These are phyloP conservation scores for Rosa persica DNA, from an alignment of 306 rosid genomes.

Conservation along the genomic window DNA sequence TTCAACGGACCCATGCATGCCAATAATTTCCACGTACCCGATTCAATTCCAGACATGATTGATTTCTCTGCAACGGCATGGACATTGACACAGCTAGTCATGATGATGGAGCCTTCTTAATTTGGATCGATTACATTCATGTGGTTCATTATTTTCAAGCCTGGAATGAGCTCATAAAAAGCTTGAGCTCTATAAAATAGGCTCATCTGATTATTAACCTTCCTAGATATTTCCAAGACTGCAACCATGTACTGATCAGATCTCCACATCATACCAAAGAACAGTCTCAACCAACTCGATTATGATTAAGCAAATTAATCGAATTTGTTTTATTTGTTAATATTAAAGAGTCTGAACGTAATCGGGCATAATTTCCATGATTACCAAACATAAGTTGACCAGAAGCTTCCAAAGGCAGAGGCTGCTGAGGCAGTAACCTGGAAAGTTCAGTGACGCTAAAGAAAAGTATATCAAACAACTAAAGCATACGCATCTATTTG, in stretches of 20 bases:
- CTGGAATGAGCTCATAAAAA: too few species aligned
- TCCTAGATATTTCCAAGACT: neutral
- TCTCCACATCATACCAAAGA: neutral
- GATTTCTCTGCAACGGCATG: neutral
- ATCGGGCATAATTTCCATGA: neutral
- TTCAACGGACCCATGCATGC: conserved; percentile 1
- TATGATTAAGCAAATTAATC: neutral
- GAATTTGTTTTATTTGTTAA: neutral
- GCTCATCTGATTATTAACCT: too few species aligned
- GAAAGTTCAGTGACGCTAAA: neutral
- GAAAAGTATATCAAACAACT: neutral
- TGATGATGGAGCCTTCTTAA: neutral
- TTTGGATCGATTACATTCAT: too few species aligned
- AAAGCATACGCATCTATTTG: neutral
- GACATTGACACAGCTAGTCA: neutral
- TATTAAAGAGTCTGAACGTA: neutral
- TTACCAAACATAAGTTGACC: conserved; percentile 1
- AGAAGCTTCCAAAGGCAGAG: conserved; percentile 2
- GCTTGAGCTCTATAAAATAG: too few species aligned
- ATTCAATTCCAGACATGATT: neutral
- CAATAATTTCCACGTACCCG: neutral
- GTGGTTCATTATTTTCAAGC: too few species aligned
- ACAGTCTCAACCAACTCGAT: neutral
- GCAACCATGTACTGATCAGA: neutral
- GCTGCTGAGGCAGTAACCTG: neutral